These are phyloP conservation scores for Tausonia pullulans DNA, from an alignment of 1,284 basidiomycete genomes.

Conservation along the genomic window DNA sequence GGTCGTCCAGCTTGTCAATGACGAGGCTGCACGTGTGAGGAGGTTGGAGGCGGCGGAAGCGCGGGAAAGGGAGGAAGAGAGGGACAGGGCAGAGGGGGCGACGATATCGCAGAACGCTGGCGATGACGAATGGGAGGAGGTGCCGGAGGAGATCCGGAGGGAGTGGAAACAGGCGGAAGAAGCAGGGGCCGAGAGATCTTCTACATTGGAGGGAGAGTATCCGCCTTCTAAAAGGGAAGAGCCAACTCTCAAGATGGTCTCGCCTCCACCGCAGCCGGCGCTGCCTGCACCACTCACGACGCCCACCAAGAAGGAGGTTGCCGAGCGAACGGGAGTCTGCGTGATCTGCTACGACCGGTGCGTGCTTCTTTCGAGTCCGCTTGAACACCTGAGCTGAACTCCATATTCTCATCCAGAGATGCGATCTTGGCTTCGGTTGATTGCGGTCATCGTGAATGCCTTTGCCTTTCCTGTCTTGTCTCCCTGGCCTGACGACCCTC, in stretches of 20 bases:
- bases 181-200: not conserved
- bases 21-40: constrained; percentile 1
- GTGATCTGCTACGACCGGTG: constrained; percentile 5
- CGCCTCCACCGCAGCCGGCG: not conserved
- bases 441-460: constrained; percentile 3
- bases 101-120: not conserved
- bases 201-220: not conserved
- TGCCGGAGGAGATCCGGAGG: not conserved
- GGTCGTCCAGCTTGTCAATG: not conserved
- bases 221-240: not conserved
- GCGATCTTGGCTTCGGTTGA: constrained; percentile 10
- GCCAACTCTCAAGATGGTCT: not conserved
- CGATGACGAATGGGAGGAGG: constrained; percentile 4
- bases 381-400: not conserved
- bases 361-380: not conserved
- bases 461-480: no score
- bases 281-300: not conserved
- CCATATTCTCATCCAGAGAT: not conserved
- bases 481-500: no score
- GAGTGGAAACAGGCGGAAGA: not conserved
- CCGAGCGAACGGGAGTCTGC: constrained; percentile 1
- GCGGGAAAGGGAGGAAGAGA: not conserved
- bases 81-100: not conserved
- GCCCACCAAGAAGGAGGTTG: no score
- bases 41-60: constrained; percentile 5